These are phyloP conservation scores for Fusarium robinianum DNA, from an alignment of 2,329 filamentous ascomycete species.

Conservation along the genomic window DNA sequence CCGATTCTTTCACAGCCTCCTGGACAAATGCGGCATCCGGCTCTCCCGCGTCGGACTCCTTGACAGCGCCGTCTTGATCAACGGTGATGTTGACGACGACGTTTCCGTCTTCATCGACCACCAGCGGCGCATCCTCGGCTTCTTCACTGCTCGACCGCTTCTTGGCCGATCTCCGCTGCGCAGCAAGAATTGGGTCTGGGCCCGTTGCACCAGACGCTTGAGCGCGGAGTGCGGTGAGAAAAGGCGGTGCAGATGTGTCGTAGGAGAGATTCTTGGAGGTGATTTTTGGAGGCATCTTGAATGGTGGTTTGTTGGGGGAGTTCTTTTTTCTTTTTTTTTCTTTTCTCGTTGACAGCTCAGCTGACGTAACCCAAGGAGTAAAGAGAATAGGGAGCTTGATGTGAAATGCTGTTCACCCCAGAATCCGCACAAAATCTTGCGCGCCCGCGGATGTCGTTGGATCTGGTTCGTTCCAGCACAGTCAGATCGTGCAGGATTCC, in stretches of 20 bases:
- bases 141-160: constrained; percentile 67
- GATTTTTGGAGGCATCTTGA: constrained; percentile 61
- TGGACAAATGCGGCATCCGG: constrained; percentile 35
- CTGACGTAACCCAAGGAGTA: constrained; percentile 7
- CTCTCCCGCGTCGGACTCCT: constrained; percentile 34
- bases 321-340: neutral
- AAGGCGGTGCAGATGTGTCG: constrained; percentile 62
- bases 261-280: constrained; percentile 74
- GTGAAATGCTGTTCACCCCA: too few relatives aligned
- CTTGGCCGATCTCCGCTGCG: constrained; percentile 54
- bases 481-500: too few relatives aligned
- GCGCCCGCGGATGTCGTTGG: too few relatives aligned
- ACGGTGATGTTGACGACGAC: constrained; percentile 59
- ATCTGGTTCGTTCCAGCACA: too few relatives aligned
- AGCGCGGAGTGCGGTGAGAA: constrained; percentile 61
- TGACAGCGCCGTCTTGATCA: constrained; percentile 50
- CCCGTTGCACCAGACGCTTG: constrained; percentile 54
- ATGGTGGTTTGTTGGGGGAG: neutral
- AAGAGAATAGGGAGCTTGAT: too few relatives aligned
- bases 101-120: constrained; percentile 74
- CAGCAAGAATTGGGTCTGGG: constrained; percentile 57
- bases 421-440: too few relatives aligned
- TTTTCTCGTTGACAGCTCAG: constrained; percentile 9
- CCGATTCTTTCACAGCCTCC: constrained; percentile 38
- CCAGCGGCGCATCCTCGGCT: constrained; percentile 75